Evolutionary conservation across 148 eudicot genomes (phyloP).

Genomic region (Nyssa sinensis): DNA sequence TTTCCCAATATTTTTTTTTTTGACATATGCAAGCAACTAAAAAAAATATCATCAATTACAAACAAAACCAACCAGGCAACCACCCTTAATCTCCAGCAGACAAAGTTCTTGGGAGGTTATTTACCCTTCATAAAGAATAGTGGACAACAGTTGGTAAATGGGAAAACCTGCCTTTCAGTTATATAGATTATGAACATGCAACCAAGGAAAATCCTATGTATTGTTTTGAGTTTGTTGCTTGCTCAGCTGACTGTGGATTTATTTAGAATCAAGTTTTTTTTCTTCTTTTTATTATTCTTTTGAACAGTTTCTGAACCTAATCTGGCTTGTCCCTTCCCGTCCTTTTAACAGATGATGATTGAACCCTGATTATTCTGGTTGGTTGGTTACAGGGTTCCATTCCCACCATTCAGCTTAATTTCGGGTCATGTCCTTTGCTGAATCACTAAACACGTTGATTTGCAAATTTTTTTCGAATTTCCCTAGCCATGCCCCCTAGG

Average conservation of each 20-base stretch:
- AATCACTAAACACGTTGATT: not conserved
- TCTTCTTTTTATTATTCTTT: no score
- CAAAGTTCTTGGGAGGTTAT: not conserved
- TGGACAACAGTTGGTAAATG: no score
- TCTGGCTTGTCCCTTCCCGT: no score
- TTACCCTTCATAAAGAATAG: no score
- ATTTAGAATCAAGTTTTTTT: not conserved
- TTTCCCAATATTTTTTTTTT: slow-evolving; percentile 8
- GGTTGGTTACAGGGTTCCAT: no score
- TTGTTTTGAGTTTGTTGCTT: not conserved
- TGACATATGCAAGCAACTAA: not conserved
- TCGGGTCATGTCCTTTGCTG: no score
- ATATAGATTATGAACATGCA: no score
- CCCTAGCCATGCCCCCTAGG: not conserved
- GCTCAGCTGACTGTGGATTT: not conserved
- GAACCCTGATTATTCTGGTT: no score
- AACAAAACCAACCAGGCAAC: not conserved
- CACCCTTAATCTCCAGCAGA: not conserved
- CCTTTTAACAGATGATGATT: no score
- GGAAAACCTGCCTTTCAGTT: no score
- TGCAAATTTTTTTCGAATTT: not conserved
- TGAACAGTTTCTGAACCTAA: not conserved
- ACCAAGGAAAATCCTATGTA: no score
- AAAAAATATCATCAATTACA: not conserved
- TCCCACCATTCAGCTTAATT: no score